Base-by-base conservation (phyloP, 345 rosid species). In the Dipteronia dyeriana region DNA sequence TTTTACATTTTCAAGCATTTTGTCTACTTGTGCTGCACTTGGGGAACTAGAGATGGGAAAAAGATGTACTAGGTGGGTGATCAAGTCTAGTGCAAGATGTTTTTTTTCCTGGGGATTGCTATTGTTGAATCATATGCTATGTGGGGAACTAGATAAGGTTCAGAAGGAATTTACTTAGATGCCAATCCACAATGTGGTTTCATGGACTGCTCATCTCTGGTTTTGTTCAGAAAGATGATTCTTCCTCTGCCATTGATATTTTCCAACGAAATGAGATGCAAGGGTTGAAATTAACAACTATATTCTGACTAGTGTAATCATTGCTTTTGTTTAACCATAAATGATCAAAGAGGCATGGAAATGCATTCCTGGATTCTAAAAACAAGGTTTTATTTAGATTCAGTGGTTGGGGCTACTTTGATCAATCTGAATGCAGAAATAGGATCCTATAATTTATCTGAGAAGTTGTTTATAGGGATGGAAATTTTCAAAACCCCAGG, bases 141-240 rank as follows among this genome's bases (percentile, higher is more conserved):
- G 86, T 68, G 88, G 94, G 19, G 84, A 86, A 57, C 83, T 88
- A 84, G 79, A 70, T 54, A 93, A 87, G 77, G 94, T 97, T 83
- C 81, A 82, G 74, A 87, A 90, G 81, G 82, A 75, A 47, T 93
- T 93, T 77, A 81, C 75, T 19, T 67, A 70, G 66, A 90, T 93
- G 75, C 82, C 81, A 26, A 70, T 77, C 54, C 87, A 76, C 59
- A 87, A 86, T 75, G 93, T 90, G 29, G 97, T 90, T 80, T 88
- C 98, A 53, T 93, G 98, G 98, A 93, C 97, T 41, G 85, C 92
- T 54, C 66, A 84, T 93, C 53, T 90, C 94, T 73, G 93, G 94
- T 74, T 93, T 79, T 84, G 88, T 82, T 41, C 86, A 81, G 80
- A 81, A 78, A 68, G 79, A 84, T 57, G 94, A 91, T 76, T 82